Evolutionary conservation across 2,329 filamentous ascomycete genomes (phyloP), one percentile per base, ranked within the genome.

Genomic region (Onygena corvina): DNA sequence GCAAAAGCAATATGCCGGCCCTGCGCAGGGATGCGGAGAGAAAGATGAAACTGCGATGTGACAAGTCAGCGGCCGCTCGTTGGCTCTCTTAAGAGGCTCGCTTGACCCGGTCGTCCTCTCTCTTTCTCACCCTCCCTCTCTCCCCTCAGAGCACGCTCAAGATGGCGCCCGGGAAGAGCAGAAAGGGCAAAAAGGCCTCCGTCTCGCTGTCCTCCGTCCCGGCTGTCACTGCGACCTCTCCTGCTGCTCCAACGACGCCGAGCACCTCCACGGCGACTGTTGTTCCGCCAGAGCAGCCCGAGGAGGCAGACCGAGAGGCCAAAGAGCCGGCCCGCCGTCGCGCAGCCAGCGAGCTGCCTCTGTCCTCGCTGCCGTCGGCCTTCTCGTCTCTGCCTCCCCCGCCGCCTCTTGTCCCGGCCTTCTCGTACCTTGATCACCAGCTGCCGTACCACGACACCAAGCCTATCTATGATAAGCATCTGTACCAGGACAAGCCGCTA

Each of bases 371-470:
- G 18, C 20, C 8, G 18, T 21, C 11, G 35, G 16, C 16, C 2
- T 20, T 16, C 7, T 20, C 23, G 16, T 11, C 5, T 8, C 35
- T 21, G 9, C 20, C 1, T 3, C 36, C 20, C 7, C 36, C 11
- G 7, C 7, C 18, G 7, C 35, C 30, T 29, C 2, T 30, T 14
- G 44, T 25, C 16, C 30, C 33, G 7, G 46, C 36, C 30, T 47
- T 47, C 46, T 34, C 30, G 2, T 47, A 33, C 14, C 46, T 47
- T 8, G 46, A n/a, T n/a, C n/a, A n/a, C n/a, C n/a, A n/a, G n/a
- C n/a, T n/a, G n/a, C n/a, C n/a, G n/a, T n/a, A n/a, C n/a, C n/a
- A n/a, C n/a, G n/a, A n/a, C n/a, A n/a, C n/a, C n/a, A n/a, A n/a
- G n/a, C n/a, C n/a, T n/a, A n/a, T n/a, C n/a, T n/a, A n/a, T n/a